phyloP scores from a whole-genome alignment of 148 eudicot species.

The Tetragonia tetragonoides region DNA sequence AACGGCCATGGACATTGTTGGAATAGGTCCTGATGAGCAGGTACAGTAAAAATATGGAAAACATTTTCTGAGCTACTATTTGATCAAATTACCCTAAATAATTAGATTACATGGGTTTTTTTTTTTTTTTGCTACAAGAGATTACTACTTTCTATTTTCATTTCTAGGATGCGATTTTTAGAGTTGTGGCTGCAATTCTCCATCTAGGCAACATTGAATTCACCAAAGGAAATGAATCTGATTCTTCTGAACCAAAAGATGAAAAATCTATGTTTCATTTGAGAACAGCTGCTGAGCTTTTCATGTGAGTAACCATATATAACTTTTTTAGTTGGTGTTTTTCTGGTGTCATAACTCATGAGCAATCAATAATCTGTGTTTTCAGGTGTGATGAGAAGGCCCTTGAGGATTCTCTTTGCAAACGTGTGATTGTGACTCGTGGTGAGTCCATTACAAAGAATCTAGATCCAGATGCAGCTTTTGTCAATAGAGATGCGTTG shows the following conservation, averaged over 20 bases:
- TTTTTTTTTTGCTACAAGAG: slow-evolving; percentile 15
- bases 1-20: slow-evolving; percentile 92
- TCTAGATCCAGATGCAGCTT: slow-evolving; percentile 75
- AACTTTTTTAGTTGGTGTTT: not conserved
- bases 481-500: slow-evolving; percentile 84
- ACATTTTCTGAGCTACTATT: not conserved
- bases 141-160: slow-evolving; percentile 13
- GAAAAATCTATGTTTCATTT: slow-evolving; percentile 73
- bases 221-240: slow-evolving; percentile 63
- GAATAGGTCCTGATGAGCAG: slow-evolving; percentile 80
- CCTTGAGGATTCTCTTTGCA: slow-evolving; percentile 91
- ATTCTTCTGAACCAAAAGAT: slow-evolving; percentile 88
- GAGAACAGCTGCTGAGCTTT: slow-evolving; percentile 71
- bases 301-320: slow-evolving; percentile 48
- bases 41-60: slow-evolving; percentile 30
- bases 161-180: slow-evolving; percentile 84
- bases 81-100: not conserved
- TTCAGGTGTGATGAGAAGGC: slow-evolving; percentile 88
- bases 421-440: slow-evolving; percentile 91
- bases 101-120: slow-evolving; percentile 7
- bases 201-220: slow-evolving; percentile 94
- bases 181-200: slow-evolving; percentile 93
- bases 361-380: slow-evolving; percentile 9
- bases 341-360: not conserved
- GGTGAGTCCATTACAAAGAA: slow-evolving; percentile 83